Base-by-base conservation (phyloP, 1,139 yeast genomes). In the Lizanozyma gosingica region DNA sequence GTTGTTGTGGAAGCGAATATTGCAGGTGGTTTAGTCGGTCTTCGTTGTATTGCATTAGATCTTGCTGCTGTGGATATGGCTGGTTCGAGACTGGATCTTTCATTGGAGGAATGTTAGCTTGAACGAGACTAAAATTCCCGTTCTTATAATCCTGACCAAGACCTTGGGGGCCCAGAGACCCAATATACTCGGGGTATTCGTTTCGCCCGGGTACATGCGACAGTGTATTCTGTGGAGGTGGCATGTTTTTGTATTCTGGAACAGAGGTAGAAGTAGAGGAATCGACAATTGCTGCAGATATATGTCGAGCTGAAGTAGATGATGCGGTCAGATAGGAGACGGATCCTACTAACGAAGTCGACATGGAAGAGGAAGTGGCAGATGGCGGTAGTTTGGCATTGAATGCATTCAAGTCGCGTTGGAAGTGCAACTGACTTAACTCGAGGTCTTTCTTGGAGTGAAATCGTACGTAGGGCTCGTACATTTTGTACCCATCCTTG, bases 401-500 rank as follows among this genome's bases (percentile, higher is more conserved):
- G 29, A 6, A 22, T 6, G 29, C 29, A 22, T 22, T 22, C 29
- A 22, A 6, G 29, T 22, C 29, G 9, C 29, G 29, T 22, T 22
- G 29, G 29, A 22, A 22, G 11, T 22, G 29, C 9, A 22, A 11
- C 11, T 22, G 6, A 22, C 29, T 22, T 22, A 22, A 33, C 11
- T 22, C 29, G 6, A 22, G 11, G 11, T 22, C 29, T 22, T 22
- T 52, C 29, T 22, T 22, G 6, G 29, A 22, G 11, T 22, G 29
- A 11, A 22, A 11, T 22, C 29, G 60, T 16, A 65, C 38, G 43
- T 63, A 68, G 1, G 63, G 62, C 36, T 54, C 52, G 46, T 69
- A 69, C n/a, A 47, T 47, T 11, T 45, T 44, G 34, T 50, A 51
- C 2, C 71, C 72, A 42, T 63, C 54, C 40, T 56, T 52, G 48